A percentile compares a stretch with the other conserved stretches of the same genome.
These are phyloP conservation scores for Reutealis trisperma DNA, from an alignment of 345 rosid species.

Conservation along the genomic window DNA sequence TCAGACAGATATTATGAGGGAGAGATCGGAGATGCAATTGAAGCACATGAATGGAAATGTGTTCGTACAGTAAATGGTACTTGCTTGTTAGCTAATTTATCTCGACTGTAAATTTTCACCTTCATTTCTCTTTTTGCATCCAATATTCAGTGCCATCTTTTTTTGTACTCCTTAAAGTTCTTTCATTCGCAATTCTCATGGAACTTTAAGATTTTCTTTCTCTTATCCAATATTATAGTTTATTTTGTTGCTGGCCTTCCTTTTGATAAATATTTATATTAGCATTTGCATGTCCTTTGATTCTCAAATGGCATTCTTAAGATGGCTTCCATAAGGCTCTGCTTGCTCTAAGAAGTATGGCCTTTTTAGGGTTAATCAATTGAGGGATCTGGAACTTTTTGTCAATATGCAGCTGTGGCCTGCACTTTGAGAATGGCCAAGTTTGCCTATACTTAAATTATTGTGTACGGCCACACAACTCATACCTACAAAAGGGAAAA, in stretches of 20 bases:
- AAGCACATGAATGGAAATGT: conserved; percentile 91
- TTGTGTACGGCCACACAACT: neutral
- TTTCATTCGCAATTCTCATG: neutral
- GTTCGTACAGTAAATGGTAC: conserved; percentile 80
- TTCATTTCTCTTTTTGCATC: neutral
- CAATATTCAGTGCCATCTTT: neutral
- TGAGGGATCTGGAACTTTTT: neutral
- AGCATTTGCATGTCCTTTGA: neutral
- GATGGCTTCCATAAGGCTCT: neutral
- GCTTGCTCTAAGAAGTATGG: neutral
- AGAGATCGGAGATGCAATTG: conserved; percentile 82
- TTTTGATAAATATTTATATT: neutral
- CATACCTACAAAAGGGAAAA: neutral
- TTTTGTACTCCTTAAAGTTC: neutral
- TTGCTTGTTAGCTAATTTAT: neutral
- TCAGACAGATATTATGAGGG: conserved; percentile 56
- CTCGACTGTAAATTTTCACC: neutral
- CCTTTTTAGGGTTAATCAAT: neutral
- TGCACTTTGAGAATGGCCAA: neutral
- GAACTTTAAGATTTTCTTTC: no score
- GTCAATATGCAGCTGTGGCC: neutral
- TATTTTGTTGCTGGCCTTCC: neutral
- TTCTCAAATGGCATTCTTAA: neutral
- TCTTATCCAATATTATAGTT: neutral
- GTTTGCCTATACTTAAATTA: neutral